Conservation (phyloP, 2,329 filamentous ascomycete genomes). For the Thielaviopsis musarum region DNA sequence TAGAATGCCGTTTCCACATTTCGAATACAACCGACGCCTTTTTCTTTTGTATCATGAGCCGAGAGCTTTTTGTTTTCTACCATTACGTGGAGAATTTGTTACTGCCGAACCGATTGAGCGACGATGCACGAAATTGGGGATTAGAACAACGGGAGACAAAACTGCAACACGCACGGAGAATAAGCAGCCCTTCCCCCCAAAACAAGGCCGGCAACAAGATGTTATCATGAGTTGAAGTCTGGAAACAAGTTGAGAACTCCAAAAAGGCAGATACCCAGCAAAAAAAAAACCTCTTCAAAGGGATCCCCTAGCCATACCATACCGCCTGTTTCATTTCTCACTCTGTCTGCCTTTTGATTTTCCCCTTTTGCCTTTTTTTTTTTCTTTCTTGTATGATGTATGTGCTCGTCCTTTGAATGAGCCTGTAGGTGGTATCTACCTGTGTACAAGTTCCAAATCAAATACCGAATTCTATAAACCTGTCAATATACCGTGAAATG, state of each 20-base stretch:
- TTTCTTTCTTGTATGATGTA: neutral
- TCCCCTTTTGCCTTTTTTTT: neutral
- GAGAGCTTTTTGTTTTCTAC: neutral
- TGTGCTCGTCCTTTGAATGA: neutral
- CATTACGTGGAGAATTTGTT: no score
- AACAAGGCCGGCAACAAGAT: neutral
- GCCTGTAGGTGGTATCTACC: neutral
- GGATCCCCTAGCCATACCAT: neutral
- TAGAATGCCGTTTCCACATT: neutral
- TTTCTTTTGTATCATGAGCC: neutral
- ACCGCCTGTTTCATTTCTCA: neutral
- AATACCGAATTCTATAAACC: conserved; percentile 7
- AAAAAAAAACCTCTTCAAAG: neutral
- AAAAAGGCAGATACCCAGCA: neutral
- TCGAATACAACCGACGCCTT: neutral
- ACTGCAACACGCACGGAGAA: neutral
- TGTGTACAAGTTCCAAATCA: conserved; percentile 11
- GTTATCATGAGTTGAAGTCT: neutral
- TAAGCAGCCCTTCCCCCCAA: no score
- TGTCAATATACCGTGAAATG: no score
- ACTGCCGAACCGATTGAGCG: no score
- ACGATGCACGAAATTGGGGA: no score
- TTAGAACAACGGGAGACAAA: neutral
- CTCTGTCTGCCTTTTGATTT: neutral
- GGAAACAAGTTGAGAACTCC: neutral